phyloP scores from a whole-genome alignment of 2,329 filamentous ascomycete genomes.

The Neonectria ditissima region DNA sequence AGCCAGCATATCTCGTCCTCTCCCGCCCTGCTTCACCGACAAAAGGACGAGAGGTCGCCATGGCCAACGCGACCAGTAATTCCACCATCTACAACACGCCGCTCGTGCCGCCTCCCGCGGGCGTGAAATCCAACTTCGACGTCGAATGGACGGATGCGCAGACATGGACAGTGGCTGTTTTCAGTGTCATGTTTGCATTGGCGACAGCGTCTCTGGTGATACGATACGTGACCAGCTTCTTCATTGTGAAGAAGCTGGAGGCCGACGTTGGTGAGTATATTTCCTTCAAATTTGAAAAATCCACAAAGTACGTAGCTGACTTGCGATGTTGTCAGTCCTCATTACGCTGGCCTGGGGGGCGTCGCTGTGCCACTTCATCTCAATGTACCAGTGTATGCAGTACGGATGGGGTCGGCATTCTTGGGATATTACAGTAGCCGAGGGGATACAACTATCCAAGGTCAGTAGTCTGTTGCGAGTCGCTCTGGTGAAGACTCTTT shows the following conservation, averaged over 20 bases:
- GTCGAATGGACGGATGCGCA: conserved; percentile 7
- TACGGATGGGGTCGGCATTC: conserved; percentile 21
- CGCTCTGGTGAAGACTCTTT: too few relatives aligned
- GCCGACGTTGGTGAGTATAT: conserved; percentile 10
- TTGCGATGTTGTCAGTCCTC: conserved; percentile 3
- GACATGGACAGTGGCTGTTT: conserved; percentile 9
- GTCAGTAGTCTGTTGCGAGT: neutral
- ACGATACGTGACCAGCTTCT: conserved; percentile 10
- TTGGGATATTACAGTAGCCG: conserved; percentile 16
- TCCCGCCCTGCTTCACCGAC: neutral
- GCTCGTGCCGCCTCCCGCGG: conserved; percentile 14
- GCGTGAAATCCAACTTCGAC: conserved; percentile 17
- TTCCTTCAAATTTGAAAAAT: neutral
- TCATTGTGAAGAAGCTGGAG: conserved; percentile 14
- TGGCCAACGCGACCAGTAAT: neutral
- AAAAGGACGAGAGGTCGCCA: neutral
- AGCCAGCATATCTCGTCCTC: neutral
- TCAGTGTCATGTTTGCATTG: conserved; percentile 16
- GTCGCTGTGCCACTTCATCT: conserved; percentile 19
- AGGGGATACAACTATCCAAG: conserved; percentile 9
- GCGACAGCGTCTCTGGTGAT: conserved; percentile 16
- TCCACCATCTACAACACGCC: conserved; percentile 15
- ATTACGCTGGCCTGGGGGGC: conserved; percentile 19
- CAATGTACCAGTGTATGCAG: conserved; percentile 4
- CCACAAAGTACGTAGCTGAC: neutral